A percentile compares a stretch with the other conserved stretches of the same genome.
phyloP scores from a whole-genome alignment of 106 monocot species.

The Phalaenopsis aphrodite region DNA sequence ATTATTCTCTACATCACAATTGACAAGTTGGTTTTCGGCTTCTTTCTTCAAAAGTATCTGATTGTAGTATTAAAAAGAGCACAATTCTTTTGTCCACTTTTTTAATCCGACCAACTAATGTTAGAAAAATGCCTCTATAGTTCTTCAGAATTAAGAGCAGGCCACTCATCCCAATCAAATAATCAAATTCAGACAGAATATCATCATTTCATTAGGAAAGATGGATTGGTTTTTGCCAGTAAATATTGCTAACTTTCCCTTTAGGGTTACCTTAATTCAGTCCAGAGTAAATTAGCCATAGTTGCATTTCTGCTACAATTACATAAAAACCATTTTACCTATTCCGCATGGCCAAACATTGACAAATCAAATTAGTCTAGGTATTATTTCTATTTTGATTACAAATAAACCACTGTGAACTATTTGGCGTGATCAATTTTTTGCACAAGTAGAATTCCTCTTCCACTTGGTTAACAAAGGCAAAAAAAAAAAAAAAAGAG shows the following conservation, averaged over 20 bases:
- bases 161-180: background rate
- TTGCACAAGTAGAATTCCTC: background rate
- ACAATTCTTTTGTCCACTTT: background rate
- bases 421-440: background rate
- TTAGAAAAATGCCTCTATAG: background rate
- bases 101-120: background rate
- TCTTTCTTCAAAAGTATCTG: background rate
- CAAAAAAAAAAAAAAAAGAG: background rate
- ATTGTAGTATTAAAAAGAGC: background rate
- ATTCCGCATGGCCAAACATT: too few species aligned
- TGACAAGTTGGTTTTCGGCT: too few species aligned
- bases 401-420: background rate
- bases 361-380: too few species aligned
- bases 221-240: too few species aligned
- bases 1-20: background rate
- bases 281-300: background rate
- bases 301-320: background rate
- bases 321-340: too few species aligned
- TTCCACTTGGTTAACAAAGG: background rate
- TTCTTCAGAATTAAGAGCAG: background rate
- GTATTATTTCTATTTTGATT: too few species aligned
- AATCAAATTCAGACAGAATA: too few species aligned
- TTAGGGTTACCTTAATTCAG: background rate
- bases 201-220: too few species aligned
- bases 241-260: background rate